Conservation (phyloP, 2,329 filamentous ascomycete genomes). For the Aspergillus japonicus region DNA sequence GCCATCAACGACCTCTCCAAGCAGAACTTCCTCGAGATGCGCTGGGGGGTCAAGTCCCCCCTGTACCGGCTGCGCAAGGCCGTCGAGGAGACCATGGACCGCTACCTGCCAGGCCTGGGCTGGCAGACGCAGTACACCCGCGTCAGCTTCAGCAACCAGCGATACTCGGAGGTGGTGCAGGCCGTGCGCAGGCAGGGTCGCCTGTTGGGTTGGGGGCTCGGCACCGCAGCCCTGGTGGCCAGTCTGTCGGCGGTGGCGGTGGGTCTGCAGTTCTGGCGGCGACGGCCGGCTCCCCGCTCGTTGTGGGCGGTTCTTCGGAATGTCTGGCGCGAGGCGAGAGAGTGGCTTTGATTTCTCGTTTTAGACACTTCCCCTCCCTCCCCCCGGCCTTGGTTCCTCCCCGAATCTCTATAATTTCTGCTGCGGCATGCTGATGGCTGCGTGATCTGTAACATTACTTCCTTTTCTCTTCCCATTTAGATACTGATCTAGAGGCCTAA, state of each 20-base stretch:
- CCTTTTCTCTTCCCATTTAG: background rate
- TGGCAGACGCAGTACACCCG: slow-evolving; percentile 92
- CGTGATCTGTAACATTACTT: background rate
- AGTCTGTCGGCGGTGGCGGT: slow-evolving; percentile 25
- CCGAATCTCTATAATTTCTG: too few relatives aligned
- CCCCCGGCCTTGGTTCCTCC: too few relatives aligned
- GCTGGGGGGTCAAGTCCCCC: slow-evolving; percentile 74
- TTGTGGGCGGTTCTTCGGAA: slow-evolving; percentile 18
- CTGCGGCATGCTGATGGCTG: background rate
- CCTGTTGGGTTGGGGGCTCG: slow-evolving; percentile 50
- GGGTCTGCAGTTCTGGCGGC: slow-evolving; percentile 33
- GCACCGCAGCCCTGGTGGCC: slow-evolving; percentile 26
- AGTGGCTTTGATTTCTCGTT: background rate
- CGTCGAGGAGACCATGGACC: slow-evolving; percentile 78
- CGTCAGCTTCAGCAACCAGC: slow-evolving; percentile 89
- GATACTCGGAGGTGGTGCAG: slow-evolving; percentile 78
- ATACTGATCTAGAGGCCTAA: background rate
- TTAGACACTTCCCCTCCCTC: background rate
- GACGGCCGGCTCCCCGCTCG: slow-evolving; percentile 19
- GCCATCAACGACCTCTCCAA: slow-evolving; percentile 91
- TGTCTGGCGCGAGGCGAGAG: background rate
- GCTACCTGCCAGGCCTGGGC: slow-evolving; percentile 72
- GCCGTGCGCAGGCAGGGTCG: slow-evolving; percentile 68
- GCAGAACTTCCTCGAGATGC: slow-evolving; percentile 93
- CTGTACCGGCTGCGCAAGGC: slow-evolving; percentile 79